Evolutionary conservation across 2,329 filamentous ascomycete species (phyloP), one percentile per base, ranked within the genome.

Genomic region (Blastomyces emzantsi): DNA sequence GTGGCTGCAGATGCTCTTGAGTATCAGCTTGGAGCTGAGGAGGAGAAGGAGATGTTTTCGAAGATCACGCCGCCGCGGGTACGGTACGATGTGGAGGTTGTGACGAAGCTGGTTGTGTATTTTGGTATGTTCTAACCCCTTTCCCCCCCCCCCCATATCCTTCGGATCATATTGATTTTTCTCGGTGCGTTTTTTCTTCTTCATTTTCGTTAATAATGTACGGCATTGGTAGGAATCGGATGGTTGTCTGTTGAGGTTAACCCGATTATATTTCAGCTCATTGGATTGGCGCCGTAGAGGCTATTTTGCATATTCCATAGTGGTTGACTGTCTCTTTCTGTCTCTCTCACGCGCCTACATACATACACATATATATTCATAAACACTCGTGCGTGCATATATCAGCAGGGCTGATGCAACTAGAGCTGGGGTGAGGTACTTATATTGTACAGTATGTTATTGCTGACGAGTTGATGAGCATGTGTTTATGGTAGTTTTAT

Each of bases 71-170:
- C 89, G 77, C 92, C 94, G 59, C 86, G 94, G 68, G 92, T 97
- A 65, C 83, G 92, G 69, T 99, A 97, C 72, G 94, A 99, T 76
- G 93, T 97, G n/a, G 94, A 99, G 76, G 93, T 99, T 49, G 89
- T 99, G 47, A 97, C 94, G 5, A 97, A 97, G 78, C 77, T 99
- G 65, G 89, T 99, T 70, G 91, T 99, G 30, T 99, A 99, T 78
- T 84, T 89, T 64, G 94, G 93, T 91, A 78, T 76, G 86, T 78
- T 25, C 17, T 19, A 15, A 39, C 3, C 25, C 5, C 22, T 22
- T 1, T 6, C 19, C 19, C 11, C 45, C 45, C 15, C 2, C 15
- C 39, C 39, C 15, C 39, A 1, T 19, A 19, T 22, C n/a, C 17
- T 47, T 19, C 7, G n/a, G n/a, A 3, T 11, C n/a, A 30, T 47